Evolutionary conservation across 768 basidiomycete genomes (phyloP).

Genomic region (Hirschioporus abietinus): DNA sequence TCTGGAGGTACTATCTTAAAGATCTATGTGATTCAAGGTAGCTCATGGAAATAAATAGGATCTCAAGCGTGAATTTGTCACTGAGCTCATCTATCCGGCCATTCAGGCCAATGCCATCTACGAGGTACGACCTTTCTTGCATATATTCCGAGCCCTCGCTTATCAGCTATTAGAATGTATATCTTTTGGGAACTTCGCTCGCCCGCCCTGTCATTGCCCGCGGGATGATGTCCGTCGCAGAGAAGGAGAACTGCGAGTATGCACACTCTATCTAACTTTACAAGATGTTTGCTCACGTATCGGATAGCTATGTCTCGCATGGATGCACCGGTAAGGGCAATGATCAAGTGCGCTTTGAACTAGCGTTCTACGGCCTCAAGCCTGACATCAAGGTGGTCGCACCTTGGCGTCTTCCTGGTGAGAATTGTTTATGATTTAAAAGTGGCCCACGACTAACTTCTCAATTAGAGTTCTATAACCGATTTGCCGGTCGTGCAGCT

Average conservation of each 20-base stretch:
- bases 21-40: constrained; percentile 3
- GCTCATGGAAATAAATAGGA: constrained; percentile 48
- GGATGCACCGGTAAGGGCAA: constrained; percentile 99
- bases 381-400: constrained; percentile 99
- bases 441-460: background rate
- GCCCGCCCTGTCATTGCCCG: constrained; percentile 98
- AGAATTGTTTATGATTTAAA: constrained; percentile 11
- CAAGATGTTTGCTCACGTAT: background rate
- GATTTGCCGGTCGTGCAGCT: constrained; percentile 92
- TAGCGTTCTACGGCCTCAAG: constrained; percentile 97
- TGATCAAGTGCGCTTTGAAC: constrained; percentile 98
- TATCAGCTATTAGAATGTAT: constrained; percentile 62
- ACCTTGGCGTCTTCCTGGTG: constrained; percentile 95
- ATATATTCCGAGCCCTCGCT: background rate
- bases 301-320: constrained; percentile 82
- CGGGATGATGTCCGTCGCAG: constrained; percentile 94
- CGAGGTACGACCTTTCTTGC: constrained; percentile 50
- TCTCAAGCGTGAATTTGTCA: constrained; percentile 90
- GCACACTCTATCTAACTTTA: constrained; percentile 23
- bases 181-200: constrained; percentile 95
- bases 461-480: constrained; percentile 86
- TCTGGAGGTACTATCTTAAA: constrained; percentile 29
- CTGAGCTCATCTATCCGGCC: constrained; percentile 95
- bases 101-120: constrained; percentile 99
- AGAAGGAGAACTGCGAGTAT: constrained; percentile 92